phyloP scores from a whole-genome alignment of 2,329 filamentous ascomycete species.

The Myriangium duriaei region DNA sequence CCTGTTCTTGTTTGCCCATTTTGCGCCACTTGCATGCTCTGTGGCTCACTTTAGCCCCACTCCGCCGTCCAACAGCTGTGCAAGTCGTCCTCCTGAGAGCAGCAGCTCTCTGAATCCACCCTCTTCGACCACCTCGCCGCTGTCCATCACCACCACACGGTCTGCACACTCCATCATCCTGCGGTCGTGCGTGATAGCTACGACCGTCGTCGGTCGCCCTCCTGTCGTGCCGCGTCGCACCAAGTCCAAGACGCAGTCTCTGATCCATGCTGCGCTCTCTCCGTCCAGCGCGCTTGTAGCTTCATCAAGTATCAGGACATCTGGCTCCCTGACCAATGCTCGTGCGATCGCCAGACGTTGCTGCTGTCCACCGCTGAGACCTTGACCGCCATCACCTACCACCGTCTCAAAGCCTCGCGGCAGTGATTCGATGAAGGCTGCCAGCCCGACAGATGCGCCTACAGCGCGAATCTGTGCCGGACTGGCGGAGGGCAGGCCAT shows the following conservation, averaged over 20 bases:
- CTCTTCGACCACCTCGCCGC: slow-evolving; percentile 53
- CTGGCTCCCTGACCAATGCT: slow-evolving; percentile 58
- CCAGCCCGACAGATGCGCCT: slow-evolving; percentile 50
- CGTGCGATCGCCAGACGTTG: slow-evolving; percentile 73
- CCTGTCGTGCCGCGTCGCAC: slow-evolving; percentile 23
- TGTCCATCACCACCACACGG: slow-evolving; percentile 57
- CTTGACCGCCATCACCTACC: slow-evolving; percentile 63
- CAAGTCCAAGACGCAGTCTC: slow-evolving; percentile 47
- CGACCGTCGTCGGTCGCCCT: slow-evolving; percentile 45
- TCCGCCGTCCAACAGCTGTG: slow-evolving; percentile 8
- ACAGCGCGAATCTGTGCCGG: slow-evolving; percentile 41
- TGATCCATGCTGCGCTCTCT: slow-evolving; percentile 51
- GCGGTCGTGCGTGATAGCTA: slow-evolving; percentile 68
- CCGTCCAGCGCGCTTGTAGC: slow-evolving; percentile 71
- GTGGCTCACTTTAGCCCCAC: slow-evolving; percentile 1
- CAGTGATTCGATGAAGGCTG: slow-evolving; percentile 64
- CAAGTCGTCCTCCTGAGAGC: slow-evolving; percentile 20
- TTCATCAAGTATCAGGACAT: slow-evolving; percentile 71
- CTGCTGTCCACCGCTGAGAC: slow-evolving; percentile 67
- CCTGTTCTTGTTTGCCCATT: too few relatives aligned
- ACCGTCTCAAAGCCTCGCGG: slow-evolving; percentile 58
- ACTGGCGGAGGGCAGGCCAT: slow-evolving; percentile 52
- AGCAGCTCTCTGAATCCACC: slow-evolving; percentile 54
- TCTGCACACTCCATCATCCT: slow-evolving; percentile 82
- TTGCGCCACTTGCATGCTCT: too few relatives aligned